phyloP scores from a whole-genome alignment of 495 filamentous ascomycete species.

The Podospora tetraspora region DNA sequence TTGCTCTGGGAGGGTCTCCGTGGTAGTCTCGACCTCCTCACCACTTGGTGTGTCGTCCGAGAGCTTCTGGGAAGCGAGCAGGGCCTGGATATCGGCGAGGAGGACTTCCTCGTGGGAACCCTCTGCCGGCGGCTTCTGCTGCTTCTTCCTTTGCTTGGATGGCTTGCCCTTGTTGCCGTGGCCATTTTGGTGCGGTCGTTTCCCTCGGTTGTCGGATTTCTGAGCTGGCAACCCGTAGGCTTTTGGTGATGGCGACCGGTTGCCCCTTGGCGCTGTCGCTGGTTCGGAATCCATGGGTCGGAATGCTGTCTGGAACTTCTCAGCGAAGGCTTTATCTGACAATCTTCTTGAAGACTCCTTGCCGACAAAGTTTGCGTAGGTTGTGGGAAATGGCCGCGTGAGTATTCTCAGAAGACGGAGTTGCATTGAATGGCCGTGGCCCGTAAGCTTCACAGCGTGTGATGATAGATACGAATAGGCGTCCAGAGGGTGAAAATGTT shows the following conservation, averaged over 20 bases:
- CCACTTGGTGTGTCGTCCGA: conserved; percentile 28
- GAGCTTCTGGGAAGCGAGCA: conserved; percentile 53
- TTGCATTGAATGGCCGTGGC: background rate
- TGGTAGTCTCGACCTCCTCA: conserved; percentile 11
- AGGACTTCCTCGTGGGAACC: conserved; percentile 70
- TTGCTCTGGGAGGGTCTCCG: conserved; percentile 50
- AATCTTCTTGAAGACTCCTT: background rate
- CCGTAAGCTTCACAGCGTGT: background rate
- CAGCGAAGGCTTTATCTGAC: background rate
- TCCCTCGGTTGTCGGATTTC: background rate
- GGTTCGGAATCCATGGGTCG: background rate
- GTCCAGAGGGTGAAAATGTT: background rate
- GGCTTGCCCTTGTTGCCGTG: conserved; percentile 12
- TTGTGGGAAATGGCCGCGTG: background rate
- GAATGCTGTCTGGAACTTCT: background rate
- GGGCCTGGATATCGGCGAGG: conserved; percentile 57
- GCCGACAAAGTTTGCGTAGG: background rate
- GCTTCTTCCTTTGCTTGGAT: conserved; percentile 21
- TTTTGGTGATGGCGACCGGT: background rate
- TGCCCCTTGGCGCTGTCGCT: background rate
- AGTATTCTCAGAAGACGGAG: background rate
- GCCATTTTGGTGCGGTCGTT: conserved; percentile 1
- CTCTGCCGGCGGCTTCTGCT: conserved; percentile 20
- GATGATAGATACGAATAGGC: background rate
- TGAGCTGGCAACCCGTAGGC: background rate